These are phyloP conservation scores for Talaromyces sp. DNA, from an alignment of 2,329 filamentous ascomycete species.

Conservation along the genomic window DNA sequence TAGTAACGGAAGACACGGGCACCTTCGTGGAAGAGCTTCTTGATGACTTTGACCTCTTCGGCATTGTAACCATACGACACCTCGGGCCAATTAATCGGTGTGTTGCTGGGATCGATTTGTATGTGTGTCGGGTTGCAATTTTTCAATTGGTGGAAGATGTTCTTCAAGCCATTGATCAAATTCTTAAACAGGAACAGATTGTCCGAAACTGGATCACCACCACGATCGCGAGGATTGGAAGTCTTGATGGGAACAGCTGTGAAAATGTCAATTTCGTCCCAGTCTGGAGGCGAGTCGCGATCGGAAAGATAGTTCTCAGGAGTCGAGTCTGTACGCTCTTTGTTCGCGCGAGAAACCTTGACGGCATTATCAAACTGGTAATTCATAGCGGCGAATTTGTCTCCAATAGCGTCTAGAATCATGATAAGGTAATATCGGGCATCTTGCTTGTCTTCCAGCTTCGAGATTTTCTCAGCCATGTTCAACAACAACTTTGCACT, in stretches of 20 bases:
- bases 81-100: slow-evolving; percentile 88
- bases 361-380: slow-evolving; percentile 91
- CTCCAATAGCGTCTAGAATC: slow-evolving; percentile 95
- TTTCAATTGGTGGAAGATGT: slow-evolving; percentile 91
- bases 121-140: slow-evolving; percentile 73
- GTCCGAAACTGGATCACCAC: slow-evolving; percentile 84
- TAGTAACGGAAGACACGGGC: slow-evolving; percentile 97
- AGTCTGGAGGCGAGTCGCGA: slow-evolving; percentile 76
- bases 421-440: slow-evolving; percentile 94
- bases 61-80: slow-evolving; percentile 95
- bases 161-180: slow-evolving; percentile 90
- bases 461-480: slow-evolving; percentile 97
- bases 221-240: slow-evolving; percentile 82
- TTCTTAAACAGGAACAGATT: slow-evolving; percentile 99
- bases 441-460: slow-evolving; percentile 87
- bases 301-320: slow-evolving; percentile 82
- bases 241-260: slow-evolving; percentile 94
- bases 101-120: slow-evolving; percentile 70
- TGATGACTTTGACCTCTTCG: slow-evolving; percentile 93
- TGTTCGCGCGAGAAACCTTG: slow-evolving; percentile 78
- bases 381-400: slow-evolving; percentile 99
- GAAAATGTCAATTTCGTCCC: slow-evolving; percentile 98
- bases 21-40: slow-evolving; percentile 95
- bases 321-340: slow-evolving; percentile 61
- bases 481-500: slow-evolving; percentile 95